Evolutionary conservation across 1,139 yeast species (phyloP).

Genomic region (Lipomyces yarrowii): DNA sequence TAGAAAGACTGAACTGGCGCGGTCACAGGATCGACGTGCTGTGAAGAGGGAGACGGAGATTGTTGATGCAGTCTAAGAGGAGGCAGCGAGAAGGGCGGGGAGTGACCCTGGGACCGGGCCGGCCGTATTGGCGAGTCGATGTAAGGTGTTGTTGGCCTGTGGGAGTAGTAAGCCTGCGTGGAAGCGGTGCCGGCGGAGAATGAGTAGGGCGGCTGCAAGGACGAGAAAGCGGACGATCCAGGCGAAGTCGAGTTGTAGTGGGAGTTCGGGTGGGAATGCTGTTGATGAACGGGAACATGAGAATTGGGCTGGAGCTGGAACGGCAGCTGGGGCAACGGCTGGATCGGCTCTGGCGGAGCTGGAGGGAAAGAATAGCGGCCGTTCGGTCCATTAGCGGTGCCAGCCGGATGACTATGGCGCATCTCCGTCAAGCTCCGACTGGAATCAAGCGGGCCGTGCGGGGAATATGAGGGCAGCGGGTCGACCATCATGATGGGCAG

Average conservation of each 20-base stretch:
- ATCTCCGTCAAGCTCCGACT: background rate
- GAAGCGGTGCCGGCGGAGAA: background rate
- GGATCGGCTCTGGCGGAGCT: conserved; percentile 1
- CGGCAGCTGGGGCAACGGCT: conserved; percentile 16
- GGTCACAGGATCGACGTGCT: conserved; percentile 6
- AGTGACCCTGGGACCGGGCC: background rate
- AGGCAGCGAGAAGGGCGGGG: conserved; percentile 13
- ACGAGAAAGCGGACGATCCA: background rate
- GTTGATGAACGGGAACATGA: background rate
- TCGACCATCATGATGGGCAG: conserved; percentile 24
- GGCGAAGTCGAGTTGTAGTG: conserved; percentile 1
- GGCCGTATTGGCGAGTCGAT: background rate
- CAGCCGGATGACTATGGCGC: background rate
- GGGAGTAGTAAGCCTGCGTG: background rate
- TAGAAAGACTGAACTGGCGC: conserved; percentile 2
- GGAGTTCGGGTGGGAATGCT: conserved; percentile 2
- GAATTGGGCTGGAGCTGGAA: conserved; percentile 5
- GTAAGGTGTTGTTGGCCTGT: background rate
- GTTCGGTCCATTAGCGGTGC: conserved; percentile 2
- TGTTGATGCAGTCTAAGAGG: conserved; percentile 19
- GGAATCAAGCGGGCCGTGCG: background rate
- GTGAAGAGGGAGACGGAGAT: conserved; percentile 5
- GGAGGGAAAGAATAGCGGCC: background rate
- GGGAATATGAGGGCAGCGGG: conserved; percentile 18
- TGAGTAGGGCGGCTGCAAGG: background rate